phyloP scores from a whole-genome alignment of 148 eudicot species.

The Oxyria digyna region DNA sequence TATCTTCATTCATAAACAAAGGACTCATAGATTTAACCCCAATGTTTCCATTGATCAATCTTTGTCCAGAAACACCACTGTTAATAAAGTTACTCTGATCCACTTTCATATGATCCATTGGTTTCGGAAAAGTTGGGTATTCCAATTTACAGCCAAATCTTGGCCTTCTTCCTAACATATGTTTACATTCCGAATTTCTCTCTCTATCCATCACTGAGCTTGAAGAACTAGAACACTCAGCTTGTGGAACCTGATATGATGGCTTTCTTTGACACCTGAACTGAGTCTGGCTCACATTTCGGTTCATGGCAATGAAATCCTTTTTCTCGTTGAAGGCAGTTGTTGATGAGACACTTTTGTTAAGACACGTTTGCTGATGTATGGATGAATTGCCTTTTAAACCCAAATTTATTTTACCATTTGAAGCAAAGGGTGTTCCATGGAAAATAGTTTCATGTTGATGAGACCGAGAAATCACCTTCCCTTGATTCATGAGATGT shows the following conservation, averaged over 20 bases:
- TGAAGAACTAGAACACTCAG: constrained; percentile 23
- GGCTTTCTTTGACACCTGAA: constrained; percentile 26
- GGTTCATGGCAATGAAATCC: constrained; percentile 33
- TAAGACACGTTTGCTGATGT: constrained; percentile 21
- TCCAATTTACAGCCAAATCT: constrained; percentile 13
- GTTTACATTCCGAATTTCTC: constrained; percentile 21
- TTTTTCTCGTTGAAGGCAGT: constrained; percentile 25
- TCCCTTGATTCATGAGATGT: constrained; percentile 13
- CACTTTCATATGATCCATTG: constrained; percentile 9
- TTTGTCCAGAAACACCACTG: constrained; percentile 11
- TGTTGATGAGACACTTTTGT: constrained; percentile 25
- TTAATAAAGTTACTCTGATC: constrained; percentile 12
- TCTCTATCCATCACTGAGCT: constrained; percentile 19
- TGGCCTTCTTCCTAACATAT: constrained; percentile 12
- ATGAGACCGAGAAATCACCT: too few species aligned
- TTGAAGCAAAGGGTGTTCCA: constrained; percentile 15
- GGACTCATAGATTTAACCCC: constrained; percentile 21
- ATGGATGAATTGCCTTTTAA: constrained; percentile 22
- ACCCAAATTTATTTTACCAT: constrained; percentile 19
- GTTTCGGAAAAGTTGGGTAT: constrained; percentile 17
- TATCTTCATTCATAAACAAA: constrained; percentile 37
- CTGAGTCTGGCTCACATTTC: constrained; percentile 22
- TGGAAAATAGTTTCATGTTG: too few species aligned
- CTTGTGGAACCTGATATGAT: constrained; percentile 21
- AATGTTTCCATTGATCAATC: constrained; percentile 13